phyloP scores from a whole-genome alignment of 148 eudicot genomes.

The Heliamphora exappendiculata region DNA sequence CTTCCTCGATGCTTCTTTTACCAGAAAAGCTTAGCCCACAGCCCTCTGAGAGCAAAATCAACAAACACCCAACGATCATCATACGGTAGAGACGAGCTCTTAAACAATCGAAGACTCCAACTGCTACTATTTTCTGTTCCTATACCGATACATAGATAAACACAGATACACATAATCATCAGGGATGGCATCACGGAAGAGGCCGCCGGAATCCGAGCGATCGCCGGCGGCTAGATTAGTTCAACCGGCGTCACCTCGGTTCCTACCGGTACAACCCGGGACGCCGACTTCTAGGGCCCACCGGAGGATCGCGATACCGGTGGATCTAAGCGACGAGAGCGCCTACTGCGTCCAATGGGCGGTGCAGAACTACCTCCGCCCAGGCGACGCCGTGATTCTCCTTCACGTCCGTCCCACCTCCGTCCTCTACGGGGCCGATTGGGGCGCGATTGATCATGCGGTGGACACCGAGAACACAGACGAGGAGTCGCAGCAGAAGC shows the following conservation, averaged over 20 bases:
- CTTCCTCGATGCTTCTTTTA: no score
- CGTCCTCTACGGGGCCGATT: conserved; percentile 66
- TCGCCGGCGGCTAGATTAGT: conserved; percentile 25
- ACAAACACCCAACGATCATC: no score
- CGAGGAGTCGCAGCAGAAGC: conserved; percentile 29
- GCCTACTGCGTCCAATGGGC: conserved; percentile 62
- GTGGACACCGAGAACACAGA: conserved; percentile 9
- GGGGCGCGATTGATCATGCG: conserved; percentile 39
- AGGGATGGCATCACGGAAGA: conserved; percentile 26
- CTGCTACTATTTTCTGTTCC: no score
- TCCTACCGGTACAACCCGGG: conserved; percentile 14
- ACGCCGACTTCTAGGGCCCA: conserved; percentile 27
- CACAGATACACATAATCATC: neutral
- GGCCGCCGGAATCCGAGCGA: conserved; percentile 14
- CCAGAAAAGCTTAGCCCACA: no score
- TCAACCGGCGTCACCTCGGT: conserved; percentile 45
- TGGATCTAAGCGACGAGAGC: conserved; percentile 59
- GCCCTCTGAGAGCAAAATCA: no score
- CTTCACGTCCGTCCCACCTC: conserved; percentile 62
- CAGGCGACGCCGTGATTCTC: conserved; percentile 56
- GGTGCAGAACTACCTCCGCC: conserved; percentile 62
- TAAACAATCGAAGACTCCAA: neutral
- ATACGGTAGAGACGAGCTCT: no score
- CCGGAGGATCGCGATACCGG: conserved; percentile 51
- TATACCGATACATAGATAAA: neutral